Percentiles rank a stretch among this genome's conserved stretches.
These are phyloP conservation scores for Irpex sp. DNA, from an alignment of 1,284 basidiomycete species.

Conservation along the genomic window DNA sequence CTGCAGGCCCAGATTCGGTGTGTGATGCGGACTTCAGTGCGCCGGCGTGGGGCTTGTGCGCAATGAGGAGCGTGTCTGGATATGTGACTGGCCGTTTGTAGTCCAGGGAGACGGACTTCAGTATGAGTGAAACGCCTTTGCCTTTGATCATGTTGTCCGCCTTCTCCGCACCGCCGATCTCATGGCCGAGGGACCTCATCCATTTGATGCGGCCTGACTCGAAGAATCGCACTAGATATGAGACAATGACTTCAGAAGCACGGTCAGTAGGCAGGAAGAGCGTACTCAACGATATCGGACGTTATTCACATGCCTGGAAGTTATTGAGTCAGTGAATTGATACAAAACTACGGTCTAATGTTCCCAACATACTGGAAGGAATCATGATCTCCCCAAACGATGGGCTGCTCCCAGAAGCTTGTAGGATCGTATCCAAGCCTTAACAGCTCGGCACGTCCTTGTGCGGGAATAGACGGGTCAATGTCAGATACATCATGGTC, in stretches of 20 bases:
- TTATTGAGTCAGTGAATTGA: background rate
- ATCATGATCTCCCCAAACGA: slow-evolving; percentile 76
- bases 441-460: slow-evolving; percentile 40
- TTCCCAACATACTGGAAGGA: slow-evolving; percentile 56
- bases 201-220: slow-evolving; percentile 71
- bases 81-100: slow-evolving; percentile 67
- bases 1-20: slow-evolving; percentile 9
- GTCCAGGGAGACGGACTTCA: slow-evolving; percentile 64
- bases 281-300: slow-evolving; percentile 56
- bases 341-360: background rate
- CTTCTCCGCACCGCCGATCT: slow-evolving; percentile 53
- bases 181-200: slow-evolving; percentile 51
- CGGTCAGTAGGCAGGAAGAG: background rate
- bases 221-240: slow-evolving; percentile 40
- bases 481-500: slow-evolving; percentile 18
- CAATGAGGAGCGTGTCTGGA: slow-evolving; percentile 70
- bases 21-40: slow-evolving; percentile 8
- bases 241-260: background rate
- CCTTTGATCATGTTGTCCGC: slow-evolving; percentile 55
- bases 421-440: slow-evolving; percentile 52
- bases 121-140: slow-evolving; percentile 63
- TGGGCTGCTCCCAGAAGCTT: slow-evolving; percentile 68
- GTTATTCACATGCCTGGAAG: slow-evolving; percentile 70
- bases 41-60: slow-evolving; percentile 40
- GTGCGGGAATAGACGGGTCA: slow-evolving; percentile 14